Evolutionary conservation across 2,329 filamentous ascomycete species (phyloP).

Genomic region (Pseudogymnoascus sp.): DNA sequence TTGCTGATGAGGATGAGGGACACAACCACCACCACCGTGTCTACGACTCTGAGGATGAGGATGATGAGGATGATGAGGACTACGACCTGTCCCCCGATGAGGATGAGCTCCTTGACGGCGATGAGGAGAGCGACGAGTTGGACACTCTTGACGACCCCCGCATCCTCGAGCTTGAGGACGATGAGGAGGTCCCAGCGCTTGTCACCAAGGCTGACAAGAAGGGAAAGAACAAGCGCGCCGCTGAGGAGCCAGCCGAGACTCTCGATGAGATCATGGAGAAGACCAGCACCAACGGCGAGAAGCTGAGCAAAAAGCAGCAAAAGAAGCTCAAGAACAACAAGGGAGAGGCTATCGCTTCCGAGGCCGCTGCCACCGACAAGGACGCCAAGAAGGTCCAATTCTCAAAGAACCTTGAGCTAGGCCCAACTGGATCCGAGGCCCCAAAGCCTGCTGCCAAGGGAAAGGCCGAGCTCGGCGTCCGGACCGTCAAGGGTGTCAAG

Average conservation of each 20-base stretch:
- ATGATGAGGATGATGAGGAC: constrained; percentile 60
- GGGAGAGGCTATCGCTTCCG: constrained; percentile 68
- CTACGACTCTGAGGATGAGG: constrained; percentile 55
- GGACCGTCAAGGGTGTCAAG: constrained; percentile 80
- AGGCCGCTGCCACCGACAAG: constrained; percentile 50
- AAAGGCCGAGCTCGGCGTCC: constrained; percentile 59
- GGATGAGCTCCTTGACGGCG: constrained; percentile 60
- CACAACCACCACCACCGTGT: constrained; percentile 51
- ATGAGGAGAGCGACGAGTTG: constrained; percentile 67
- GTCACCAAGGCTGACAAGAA: constrained; percentile 43
- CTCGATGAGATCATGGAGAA: constrained; percentile 85
- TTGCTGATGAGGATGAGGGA: constrained; percentile 53
- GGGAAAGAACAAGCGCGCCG: constrained; percentile 91
- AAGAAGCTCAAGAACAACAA: constrained; percentile 99
- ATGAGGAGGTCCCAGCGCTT: constrained; percentile 65
- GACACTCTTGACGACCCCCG: constrained; percentile 74
- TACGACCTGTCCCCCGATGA: constrained; percentile 78
- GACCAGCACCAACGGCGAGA: constrained; percentile 51
- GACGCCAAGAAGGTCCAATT: constrained; percentile 96
- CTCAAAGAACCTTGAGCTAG: constrained; percentile 97
- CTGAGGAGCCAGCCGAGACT: constrained; percentile 60
- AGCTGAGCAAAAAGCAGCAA: constrained; percentile 90
- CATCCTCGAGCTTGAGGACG: constrained; percentile 77
- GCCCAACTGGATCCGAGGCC: constrained; percentile 67
- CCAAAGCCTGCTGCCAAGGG: constrained; percentile 48